Percentiles rank a stretch among this genome's conserved stretches.
phyloP scores from a whole-genome alignment of 129 eudicot genomes.

The Kitagawia praeruptora region DNA sequence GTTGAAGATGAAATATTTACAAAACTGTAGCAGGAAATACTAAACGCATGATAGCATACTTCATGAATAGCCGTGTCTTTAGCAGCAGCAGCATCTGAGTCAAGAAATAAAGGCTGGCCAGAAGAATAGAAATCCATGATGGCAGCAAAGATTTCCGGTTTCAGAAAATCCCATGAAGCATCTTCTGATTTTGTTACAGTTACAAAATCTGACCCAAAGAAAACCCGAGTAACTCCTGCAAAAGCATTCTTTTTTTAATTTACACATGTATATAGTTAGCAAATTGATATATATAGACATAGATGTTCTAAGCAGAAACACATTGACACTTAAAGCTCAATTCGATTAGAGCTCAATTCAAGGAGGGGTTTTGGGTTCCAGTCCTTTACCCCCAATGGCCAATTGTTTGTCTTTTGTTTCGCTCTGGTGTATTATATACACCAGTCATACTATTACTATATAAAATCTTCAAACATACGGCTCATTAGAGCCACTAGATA shows the following conservation, averaged over 20 bases:
- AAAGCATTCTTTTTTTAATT: background rate
- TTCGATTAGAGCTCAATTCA: too few relatives aligned
- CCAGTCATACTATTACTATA: too few relatives aligned
- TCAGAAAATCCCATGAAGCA: conserved; percentile 73
- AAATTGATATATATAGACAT: background rate
- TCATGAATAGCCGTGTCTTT: conserved; percentile 94
- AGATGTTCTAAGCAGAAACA: too few relatives aligned
- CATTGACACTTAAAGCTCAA: too few relatives aligned
- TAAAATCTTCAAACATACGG: too few relatives aligned
- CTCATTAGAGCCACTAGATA: too few relatives aligned
- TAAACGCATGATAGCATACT: conserved; percentile 21
- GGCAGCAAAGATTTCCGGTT: conserved; percentile 93
- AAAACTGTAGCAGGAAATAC: background rate
- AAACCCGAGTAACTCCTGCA: conserved; percentile 84
- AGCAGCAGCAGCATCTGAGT: conserved; percentile 67
- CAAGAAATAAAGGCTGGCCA: conserved; percentile 80
- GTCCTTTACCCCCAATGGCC: too few relatives aligned
- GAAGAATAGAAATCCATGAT: conserved; percentile 96
- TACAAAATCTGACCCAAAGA: conserved; percentile 93
- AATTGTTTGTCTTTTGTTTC: too few relatives aligned
- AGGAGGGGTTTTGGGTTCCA: too few relatives aligned
- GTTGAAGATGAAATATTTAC: background rate
- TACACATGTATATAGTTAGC: background rate
- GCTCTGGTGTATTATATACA: too few relatives aligned
- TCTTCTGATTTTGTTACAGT: conserved; percentile 92